A percentile compares a stretch with the other conserved stretches of the same genome.
phyloP scores from a whole-genome alignment of 1,139 yeast genomes.

The Keqinozyma sinolaborantium region DNA sequence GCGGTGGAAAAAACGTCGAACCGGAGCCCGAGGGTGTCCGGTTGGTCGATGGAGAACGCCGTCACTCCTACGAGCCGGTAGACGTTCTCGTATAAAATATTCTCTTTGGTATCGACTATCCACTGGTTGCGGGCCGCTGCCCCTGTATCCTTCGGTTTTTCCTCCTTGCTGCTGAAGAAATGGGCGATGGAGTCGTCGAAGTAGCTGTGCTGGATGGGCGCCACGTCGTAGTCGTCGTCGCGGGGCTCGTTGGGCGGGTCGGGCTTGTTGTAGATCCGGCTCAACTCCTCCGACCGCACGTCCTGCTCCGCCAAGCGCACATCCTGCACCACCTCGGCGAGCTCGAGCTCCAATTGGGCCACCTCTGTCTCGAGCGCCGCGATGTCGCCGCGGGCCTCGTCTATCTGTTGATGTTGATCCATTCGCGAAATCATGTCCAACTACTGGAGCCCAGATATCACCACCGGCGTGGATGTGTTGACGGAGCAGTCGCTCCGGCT shows the following conservation, averaged over 20 bases:
- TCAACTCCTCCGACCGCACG: slow-evolving; percentile 4
- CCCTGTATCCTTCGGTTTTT: neutral
- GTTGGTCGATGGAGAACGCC: slow-evolving; percentile 27
- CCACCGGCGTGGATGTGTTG: slow-evolving; percentile 31
- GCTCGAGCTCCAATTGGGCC: slow-evolving; percentile 9
- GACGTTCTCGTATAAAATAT: slow-evolving; percentile 35
- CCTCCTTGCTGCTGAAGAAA: slow-evolving; percentile 14
- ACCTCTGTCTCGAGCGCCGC: slow-evolving; percentile 13
- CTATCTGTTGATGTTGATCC: slow-evolving; percentile 4
- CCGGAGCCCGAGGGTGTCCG: slow-evolving; percentile 31
- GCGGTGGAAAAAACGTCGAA: slow-evolving; percentile 29
- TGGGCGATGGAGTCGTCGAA: slow-evolving; percentile 27
- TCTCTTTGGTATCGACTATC: slow-evolving; percentile 23
- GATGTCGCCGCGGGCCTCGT: slow-evolving; percentile 13
- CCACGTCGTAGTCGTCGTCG: slow-evolving; percentile 7
- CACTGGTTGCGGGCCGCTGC: neutral
- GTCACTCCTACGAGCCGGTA: slow-evolving; percentile 38
- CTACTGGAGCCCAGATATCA: slow-evolving; percentile 46
- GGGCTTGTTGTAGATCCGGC: slow-evolving; percentile 2
- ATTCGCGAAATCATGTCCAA: slow-evolving; percentile 2
- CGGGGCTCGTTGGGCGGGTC: slow-evolving; percentile 5
- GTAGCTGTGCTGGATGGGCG: slow-evolving; percentile 22
- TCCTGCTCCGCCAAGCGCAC: slow-evolving; percentile 3
- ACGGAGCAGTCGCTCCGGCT: slow-evolving; percentile 30
- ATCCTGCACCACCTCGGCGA: slow-evolving; percentile 4